These are phyloP conservation scores for Aspergillus alliaceus DNA, from an alignment of 2,329 filamentous ascomycete species.

Conservation along the genomic window DNA sequence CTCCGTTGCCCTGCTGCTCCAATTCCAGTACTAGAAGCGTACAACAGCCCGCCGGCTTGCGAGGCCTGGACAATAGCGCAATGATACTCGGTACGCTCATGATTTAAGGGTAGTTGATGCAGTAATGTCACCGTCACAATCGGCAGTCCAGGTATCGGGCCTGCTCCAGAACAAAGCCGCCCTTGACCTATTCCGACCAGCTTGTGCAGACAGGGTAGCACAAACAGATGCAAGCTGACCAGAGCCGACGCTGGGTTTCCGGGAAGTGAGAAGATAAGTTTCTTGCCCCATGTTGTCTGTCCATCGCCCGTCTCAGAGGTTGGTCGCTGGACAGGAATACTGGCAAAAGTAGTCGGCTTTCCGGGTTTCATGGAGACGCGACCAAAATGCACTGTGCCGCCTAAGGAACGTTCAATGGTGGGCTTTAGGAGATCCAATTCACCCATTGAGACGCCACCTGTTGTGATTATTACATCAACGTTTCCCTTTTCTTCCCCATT, in stretches of 20 bases:
- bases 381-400: conserved; percentile 93
- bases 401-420: conserved; percentile 84
- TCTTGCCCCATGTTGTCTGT: conserved; percentile 59
- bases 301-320: conserved; percentile 30
- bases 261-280: conserved; percentile 83
- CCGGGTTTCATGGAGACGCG: conserved; percentile 97
- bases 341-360: conserved; percentile 96
- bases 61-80: conserved; percentile 69
- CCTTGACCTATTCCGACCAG: conserved; percentile 61
- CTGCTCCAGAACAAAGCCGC: conserved; percentile 42
- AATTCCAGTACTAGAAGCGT: conserved; percentile 79
- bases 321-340: conserved; percentile 63
- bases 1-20: conserved; percentile 66
- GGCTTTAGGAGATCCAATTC: conserved; percentile 96
- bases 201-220: conserved; percentile 81
- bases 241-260: conserved; percentile 93
- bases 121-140: conserved; percentile 69
- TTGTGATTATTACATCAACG: conserved; percentile 84
- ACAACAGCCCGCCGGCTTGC: conserved; percentile 63
- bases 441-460: conserved; percentile 95
- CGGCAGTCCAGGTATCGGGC: conserved; percentile 64
- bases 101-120: conserved; percentile 73
- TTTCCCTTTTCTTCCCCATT: conserved; percentile 47
- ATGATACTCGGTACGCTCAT: conserved; percentile 81
- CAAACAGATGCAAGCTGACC: conserved; percentile 92